phyloP scores from a whole-genome alignment of 1,139 yeast genomes.

The Debaryomyces sp. region DNA sequence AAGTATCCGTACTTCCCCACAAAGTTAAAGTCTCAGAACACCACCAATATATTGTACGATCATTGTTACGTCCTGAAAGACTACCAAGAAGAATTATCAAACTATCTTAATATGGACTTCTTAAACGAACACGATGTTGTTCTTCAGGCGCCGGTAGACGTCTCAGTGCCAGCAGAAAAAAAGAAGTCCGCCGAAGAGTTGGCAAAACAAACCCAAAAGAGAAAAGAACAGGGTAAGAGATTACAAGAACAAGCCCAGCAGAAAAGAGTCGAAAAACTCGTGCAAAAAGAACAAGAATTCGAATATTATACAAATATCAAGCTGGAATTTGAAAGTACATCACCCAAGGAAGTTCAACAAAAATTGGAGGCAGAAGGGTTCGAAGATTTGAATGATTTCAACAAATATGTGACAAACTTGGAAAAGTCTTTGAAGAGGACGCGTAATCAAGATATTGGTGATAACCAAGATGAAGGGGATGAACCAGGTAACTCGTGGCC shows the following conservation, averaged over 20 bases:
- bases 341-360: conserved; percentile 43
- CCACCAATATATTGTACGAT: conserved; percentile 68
- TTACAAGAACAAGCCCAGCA: conserved; percentile 93
- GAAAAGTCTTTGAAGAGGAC: conserved; percentile 73
- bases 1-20: conserved; percentile 94
- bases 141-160: conserved; percentile 75
- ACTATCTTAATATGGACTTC: conserved; percentile 59
- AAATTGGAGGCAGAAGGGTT: conserved; percentile 75
- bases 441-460: conserved; percentile 65
- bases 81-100: conserved; percentile 64
- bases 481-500: conserved; percentile 70
- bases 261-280: conserved; percentile 75
- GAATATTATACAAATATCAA: conserved; percentile 67
- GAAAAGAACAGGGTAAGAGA: conserved; percentile 84
- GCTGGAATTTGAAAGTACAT: conserved; percentile 51
- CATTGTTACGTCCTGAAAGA: conserved; percentile 77
- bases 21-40: conserved; percentile 64
- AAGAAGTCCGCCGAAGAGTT: conserved; percentile 86
- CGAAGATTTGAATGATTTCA: conserved; percentile 71
- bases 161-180: conserved; percentile 51
- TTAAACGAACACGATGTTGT: conserved; percentile 72
- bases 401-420: conserved; percentile 64
- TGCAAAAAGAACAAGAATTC: conserved; percentile 79
- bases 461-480: conserved; percentile 42
- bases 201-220: conserved; percentile 72